Conservation (phyloP, 2,329 filamentous ascomycete species). For the Macroventuria anomochaeta region DNA sequence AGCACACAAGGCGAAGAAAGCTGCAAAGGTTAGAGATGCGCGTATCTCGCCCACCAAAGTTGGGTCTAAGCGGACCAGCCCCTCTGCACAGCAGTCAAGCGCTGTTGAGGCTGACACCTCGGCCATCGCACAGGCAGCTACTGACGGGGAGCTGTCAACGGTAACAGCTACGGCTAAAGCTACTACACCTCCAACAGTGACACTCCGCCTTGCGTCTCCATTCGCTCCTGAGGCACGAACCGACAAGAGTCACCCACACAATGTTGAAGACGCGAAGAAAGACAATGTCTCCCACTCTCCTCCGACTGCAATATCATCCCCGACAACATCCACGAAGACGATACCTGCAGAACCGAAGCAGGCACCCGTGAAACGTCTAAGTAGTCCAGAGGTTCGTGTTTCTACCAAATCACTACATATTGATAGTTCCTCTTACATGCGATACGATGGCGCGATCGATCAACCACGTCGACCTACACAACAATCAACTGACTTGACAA, state of each 20-base stretch:
- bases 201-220: not conserved
- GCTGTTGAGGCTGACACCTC: not conserved
- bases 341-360: not conserved
- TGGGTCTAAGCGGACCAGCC: not conserved
- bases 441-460: not conserved
- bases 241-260: not conserved
- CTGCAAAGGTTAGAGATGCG: not conserved
- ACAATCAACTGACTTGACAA: conserved; percentile 1
- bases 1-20: conserved; percentile 22
- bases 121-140: not conserved
- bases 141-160: not conserved
- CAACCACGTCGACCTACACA: not conserved
- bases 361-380: not conserved
- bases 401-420: not conserved
- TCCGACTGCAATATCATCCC: not conserved
- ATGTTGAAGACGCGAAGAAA: not conserved
- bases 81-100: not conserved
- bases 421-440: not conserved
- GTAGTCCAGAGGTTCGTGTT: conserved; percentile 7
- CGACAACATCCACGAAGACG: not conserved
- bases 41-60: not conserved
- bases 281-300: not conserved
- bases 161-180: not conserved
- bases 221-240: not conserved
- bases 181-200: not conserved